These are phyloP conservation scores for Botrytis fragariae DNA, from an alignment of 2,329 filamentous ascomycete genomes.

Conservation along the genomic window DNA sequence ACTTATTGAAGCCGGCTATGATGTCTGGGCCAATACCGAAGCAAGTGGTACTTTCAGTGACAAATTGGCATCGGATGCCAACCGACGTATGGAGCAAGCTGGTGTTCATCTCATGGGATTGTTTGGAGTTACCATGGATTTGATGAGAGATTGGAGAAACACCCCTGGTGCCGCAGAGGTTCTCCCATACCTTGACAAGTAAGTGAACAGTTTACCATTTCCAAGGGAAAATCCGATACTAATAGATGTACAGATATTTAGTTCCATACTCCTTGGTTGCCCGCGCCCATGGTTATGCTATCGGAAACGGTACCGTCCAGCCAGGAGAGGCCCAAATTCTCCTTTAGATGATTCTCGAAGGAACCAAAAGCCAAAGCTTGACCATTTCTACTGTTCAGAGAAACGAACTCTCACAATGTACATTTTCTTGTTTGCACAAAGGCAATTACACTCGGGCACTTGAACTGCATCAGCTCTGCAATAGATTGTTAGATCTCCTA, in stretches of 20 bases:
- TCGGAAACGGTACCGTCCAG: conserved; percentile 57
- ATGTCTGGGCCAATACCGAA: conserved; percentile 71
- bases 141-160: conserved; percentile 35
- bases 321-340: conserved; percentile 48
- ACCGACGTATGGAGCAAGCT: conserved; percentile 63
- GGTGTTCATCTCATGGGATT: conserved; percentile 54
- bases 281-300: conserved; percentile 57
- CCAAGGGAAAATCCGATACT: neutral
- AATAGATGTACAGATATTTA: conserved; percentile 45
- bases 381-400: neutral
- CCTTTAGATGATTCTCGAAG: neutral
- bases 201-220: conserved; percentile 22
- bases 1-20: conserved; percentile 67
- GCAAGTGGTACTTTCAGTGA: conserved; percentile 64
- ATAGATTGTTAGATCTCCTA: neutral
- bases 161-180: conserved; percentile 53
- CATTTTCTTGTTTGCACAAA: neutral
- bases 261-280: conserved; percentile 65
- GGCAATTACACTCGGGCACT: neutral
- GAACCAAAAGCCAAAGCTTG: neutral
- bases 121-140: conserved; percentile 36
- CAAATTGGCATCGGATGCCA: conserved; percentile 61
- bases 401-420: neutral
- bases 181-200: conserved; percentile 60
- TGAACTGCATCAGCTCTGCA: neutral